A percentile compares a stretch with the other conserved stretches of the same genome.
These are phyloP conservation scores for Collybia sp. DNA, from an alignment of 768 basidiomycete genomes.

Conservation along the genomic window DNA sequence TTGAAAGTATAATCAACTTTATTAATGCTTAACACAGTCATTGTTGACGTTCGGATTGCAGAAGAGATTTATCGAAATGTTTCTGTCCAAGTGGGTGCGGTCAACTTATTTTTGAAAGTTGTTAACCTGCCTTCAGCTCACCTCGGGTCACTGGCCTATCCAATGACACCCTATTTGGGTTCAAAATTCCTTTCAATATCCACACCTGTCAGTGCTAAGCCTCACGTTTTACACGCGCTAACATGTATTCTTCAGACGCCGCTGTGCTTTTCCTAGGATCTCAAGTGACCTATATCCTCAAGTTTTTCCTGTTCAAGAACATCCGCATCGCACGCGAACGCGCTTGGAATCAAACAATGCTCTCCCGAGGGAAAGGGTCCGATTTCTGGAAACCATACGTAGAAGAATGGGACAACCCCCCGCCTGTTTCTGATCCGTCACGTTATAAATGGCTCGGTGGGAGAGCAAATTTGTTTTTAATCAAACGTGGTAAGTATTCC, in stretches of 20 bases:
- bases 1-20: no score
- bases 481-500: slow-evolving; percentile 38
- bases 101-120: background rate
- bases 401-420: slow-evolving; percentile 75
- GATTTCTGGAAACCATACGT: slow-evolving; percentile 85
- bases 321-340: slow-evolving; percentile 74
- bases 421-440: slow-evolving; percentile 26
- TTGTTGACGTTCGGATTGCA: slow-evolving; percentile 71
- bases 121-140: slow-evolving; percentile 35
- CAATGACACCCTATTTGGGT: slow-evolving; percentile 60
- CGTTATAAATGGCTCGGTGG: slow-evolving; percentile 30
- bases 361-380: slow-evolving; percentile 74
- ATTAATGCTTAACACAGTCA: slow-evolving; percentile 33
- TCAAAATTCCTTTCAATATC: slow-evolving; percentile 59
- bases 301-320: slow-evolving; percentile 82
- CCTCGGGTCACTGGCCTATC: slow-evolving; percentile 60
- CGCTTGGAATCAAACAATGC: slow-evolving; percentile 79
- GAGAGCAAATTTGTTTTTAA: slow-evolving; percentile 33
- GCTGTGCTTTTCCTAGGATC: slow-evolving; percentile 67
- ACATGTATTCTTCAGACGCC: slow-evolving; percentile 46
- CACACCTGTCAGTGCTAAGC: slow-evolving; percentile 57
- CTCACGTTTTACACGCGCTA: background rate
- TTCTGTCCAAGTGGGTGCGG: slow-evolving; percentile 52
- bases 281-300: slow-evolving; percentile 71
- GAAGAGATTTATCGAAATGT: slow-evolving; percentile 56